phyloP scores from a whole-genome alignment of 148 eudicot species.

The Persicaria maculosa region DNA sequence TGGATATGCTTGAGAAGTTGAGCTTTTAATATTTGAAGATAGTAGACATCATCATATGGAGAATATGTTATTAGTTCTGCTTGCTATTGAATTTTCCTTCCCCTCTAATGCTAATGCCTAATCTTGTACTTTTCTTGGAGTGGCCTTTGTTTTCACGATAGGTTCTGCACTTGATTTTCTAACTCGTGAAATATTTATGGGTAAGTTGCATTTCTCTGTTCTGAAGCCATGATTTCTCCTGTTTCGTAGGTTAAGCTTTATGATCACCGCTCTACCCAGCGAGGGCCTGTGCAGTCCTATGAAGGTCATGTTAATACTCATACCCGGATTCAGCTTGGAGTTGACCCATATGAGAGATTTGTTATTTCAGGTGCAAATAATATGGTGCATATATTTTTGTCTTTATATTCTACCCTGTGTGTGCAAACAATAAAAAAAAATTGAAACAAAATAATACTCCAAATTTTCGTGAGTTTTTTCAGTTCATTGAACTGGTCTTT shows the following conservation, averaged over 20 bases:
- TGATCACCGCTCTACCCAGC: conserved; percentile 70
- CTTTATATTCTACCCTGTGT: background rate
- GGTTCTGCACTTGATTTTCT: background rate
- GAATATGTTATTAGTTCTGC: background rate
- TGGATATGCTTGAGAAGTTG: background rate
- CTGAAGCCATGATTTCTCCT: background rate
- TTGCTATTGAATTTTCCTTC: background rate
- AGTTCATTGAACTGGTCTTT: background rate
- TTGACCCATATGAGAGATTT: conserved; percentile 61
- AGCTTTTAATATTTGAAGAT: conserved; percentile 1
- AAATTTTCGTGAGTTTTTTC: background rate
- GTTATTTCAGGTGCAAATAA: conserved; percentile 54
- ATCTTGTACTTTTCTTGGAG: background rate
- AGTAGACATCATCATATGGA: background rate
- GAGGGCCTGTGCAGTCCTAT: conserved; percentile 71
- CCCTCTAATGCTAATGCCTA: background rate
- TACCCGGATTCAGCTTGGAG: conserved; percentile 59
- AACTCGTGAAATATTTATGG: background rate
- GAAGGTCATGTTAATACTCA: conserved; percentile 82
- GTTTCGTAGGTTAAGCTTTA: conserved; percentile 66
- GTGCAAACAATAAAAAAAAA: background rate
- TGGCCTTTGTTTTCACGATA: background rate
- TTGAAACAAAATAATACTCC: background rate
- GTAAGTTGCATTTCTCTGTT: background rate
- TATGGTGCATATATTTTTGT: background rate